Evolutionary conservation across 345 rosid species (phyloP), one percentile per base, ranked within the genome.

Genomic region (Boechera divaricarpa): DNA sequence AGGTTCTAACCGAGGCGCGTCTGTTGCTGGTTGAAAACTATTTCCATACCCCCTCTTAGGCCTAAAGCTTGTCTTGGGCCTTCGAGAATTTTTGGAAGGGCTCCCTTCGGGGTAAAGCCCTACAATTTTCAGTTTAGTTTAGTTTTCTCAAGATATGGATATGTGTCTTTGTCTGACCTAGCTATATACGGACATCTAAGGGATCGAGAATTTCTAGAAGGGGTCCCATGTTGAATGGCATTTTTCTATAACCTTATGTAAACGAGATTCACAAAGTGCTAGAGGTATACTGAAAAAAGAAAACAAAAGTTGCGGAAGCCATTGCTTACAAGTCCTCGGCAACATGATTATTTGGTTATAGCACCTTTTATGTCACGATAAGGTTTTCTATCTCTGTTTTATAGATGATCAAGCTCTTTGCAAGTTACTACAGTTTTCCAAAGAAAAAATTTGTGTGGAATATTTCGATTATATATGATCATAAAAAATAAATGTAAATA

Each of bases 21-120:
- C 81, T 52, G 77, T 77, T 81, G 83, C 81, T 77, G 81, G 83
- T 81, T 81, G 84, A 81, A 77, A 81, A 77, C 81, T 81, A 77
- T 73, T 77, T 81, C 79, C 81, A 68, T 77, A 81, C 73, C 81
- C 81, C 79, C 78, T 76, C 78, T 4, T 72, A 7, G 78, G 78
- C 74, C 71, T 44, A 5, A 21, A 5, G 53, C 26, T 48, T 7
- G 53, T 16, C 53, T 13, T 7, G 7, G 44, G 28, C 4, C 63
- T 35, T 59, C 0, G 63, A 59, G 63, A 59, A 59, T 35, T 59
- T 59, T 13, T 59, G n/a, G 5, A 60, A 60, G 29, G 47, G 64
- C n/a, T 60, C 29, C 65, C 31, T 38, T 60, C 0, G 5, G 38
- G 47, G 29, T 38, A 38, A 35, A 35, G 13, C 28, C 28, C 42